Base-by-base conservation (phyloP, 108 stramenopile genomes). In the Skeletonema grethae region DNA sequence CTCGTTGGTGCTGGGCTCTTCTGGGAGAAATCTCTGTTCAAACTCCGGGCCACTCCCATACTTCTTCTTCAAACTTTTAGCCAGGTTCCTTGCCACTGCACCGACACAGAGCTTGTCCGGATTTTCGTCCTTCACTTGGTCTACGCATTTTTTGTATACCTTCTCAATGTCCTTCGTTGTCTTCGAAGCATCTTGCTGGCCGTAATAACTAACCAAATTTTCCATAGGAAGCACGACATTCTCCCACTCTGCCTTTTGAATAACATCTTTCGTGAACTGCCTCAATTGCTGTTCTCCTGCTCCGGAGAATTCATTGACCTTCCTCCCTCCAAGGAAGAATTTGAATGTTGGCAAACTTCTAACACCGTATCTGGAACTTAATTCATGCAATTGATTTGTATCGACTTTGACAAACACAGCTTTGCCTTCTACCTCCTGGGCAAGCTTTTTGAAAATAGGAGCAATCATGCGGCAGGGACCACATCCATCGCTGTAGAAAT, bases 351-450 rank as follows among this genome's bases (percentile, higher is more conserved):
- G 97, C 45, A 96, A 73, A 57, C 86, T 88, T 31, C 92, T 84
- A 35, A 97, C 88, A 30, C 84, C 87, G 53, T 92, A 93, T 4
- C 91, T 85, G 1, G 60, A 30, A 29, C 73, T 67, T 12, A 93
- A 65, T 71, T 93, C 90, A 64, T 90, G 80, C 66, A 88, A 83
- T 15, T 86, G 86, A 50, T 91, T 90, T 64, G 91, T 92, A 58
- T 97, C 92, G 22, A 97, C 91, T 76, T 97, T 97, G 71, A 93
- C 94, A 81, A 97, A 96, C 55, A 97, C 95, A 7, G 95, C 95
- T 76, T 85, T 80, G 69, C 90, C 94, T 36, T 82, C 79, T 32
- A 86, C 77, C 56, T 96, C 90, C 63, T 88, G 77, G 50, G 95
- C 97, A 9, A 96, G 86, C 69, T 95, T 87, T 82, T 95, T 92